Evolutionary conservation across 2,329 filamentous ascomycete species (phyloP).

Genomic region (Botryosphaeria dothidea): DNA sequence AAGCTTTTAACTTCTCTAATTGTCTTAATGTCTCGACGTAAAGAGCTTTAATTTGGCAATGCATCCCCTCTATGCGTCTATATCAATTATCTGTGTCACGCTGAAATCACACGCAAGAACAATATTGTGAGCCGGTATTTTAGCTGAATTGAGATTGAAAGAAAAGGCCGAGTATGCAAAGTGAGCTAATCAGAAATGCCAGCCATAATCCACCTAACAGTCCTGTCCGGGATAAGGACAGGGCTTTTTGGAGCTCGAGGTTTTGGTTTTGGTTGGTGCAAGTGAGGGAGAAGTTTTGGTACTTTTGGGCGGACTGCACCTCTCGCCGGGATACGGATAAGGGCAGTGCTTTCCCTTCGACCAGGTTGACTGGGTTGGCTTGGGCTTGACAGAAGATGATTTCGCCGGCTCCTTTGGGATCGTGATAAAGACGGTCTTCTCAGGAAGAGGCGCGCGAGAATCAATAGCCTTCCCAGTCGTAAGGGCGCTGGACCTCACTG

Average conservation of each 20-base stretch:
- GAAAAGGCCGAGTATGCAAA: no score
- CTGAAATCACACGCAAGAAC: no score
- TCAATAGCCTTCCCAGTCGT: not conserved
- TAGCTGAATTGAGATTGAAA: no score
- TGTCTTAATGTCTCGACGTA: no score
- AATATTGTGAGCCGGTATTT: no score
- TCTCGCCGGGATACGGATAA: conserved; percentile 9
- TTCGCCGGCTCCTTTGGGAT: not conserved
- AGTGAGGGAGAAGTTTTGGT: not conserved
- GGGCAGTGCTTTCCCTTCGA: conserved; percentile 12
- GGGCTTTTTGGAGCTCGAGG: not conserved
- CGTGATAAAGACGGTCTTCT: not conserved
- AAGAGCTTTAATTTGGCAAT: no score
- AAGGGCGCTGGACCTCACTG: not conserved
- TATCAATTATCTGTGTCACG: no score
- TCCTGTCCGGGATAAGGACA: not conserved
- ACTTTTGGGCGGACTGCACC: not conserved
- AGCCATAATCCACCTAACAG: not conserved
- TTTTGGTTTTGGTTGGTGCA: not conserved
- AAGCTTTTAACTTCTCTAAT: no score
- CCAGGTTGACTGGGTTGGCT: not conserved
- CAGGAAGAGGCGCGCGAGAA: not conserved
- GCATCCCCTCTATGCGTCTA: no score
- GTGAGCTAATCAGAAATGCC: no score
- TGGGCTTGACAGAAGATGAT: not conserved